Conservation (phyloP, 1,139 yeast species). For the Pichia sp. region DNA sequence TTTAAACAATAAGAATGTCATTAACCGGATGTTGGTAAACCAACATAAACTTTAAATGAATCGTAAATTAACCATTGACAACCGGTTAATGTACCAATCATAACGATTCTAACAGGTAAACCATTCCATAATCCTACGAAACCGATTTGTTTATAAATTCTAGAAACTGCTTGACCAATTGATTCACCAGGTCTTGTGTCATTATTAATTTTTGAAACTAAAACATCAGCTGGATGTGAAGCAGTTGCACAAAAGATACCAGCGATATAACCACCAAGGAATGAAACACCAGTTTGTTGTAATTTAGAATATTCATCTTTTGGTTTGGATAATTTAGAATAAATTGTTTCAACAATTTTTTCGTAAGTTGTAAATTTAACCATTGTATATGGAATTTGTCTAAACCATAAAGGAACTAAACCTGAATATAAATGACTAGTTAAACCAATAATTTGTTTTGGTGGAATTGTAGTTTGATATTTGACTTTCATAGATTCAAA, state of each 20-base stretch:
- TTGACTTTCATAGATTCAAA: slow-evolving; percentile 89
- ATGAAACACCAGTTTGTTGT: slow-evolving; percentile 89
- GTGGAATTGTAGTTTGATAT: slow-evolving; percentile 90
- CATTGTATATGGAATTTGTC: slow-evolving; percentile 97
- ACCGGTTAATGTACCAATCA: slow-evolving; percentile 96
- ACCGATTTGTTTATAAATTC: slow-evolving; percentile 79
- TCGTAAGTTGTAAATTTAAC: slow-evolving; percentile 92
- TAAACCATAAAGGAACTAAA: slow-evolving; percentile 81
- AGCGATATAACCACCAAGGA: slow-evolving; percentile 91
- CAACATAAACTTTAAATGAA: slow-evolving; percentile 84
- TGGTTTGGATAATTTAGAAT: slow-evolving; percentile 41
- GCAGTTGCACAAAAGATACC: slow-evolving; percentile 93
- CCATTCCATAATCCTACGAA: slow-evolving; percentile 93
- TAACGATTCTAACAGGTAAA: slow-evolving; percentile 83
- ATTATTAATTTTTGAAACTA: slow-evolving; percentile 87
- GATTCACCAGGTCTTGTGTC: slow-evolving; percentile 65
- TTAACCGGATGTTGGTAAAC: slow-evolving; percentile 82
- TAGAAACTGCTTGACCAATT: slow-evolving; percentile 56
- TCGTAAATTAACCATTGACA: slow-evolving; percentile 95
- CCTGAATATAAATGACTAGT: slow-evolving; percentile 74
- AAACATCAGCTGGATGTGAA: slow-evolving; percentile 95
- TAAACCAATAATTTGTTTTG: slow-evolving; percentile 30
- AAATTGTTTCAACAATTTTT: slow-evolving; percentile 72
- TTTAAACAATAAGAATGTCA: background rate
- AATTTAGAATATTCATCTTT: slow-evolving; percentile 49